These are phyloP conservation scores for Poteriospumella lacustris DNA, from an alignment of 108 stramenopile species.

Conservation along the genomic window DNA sequence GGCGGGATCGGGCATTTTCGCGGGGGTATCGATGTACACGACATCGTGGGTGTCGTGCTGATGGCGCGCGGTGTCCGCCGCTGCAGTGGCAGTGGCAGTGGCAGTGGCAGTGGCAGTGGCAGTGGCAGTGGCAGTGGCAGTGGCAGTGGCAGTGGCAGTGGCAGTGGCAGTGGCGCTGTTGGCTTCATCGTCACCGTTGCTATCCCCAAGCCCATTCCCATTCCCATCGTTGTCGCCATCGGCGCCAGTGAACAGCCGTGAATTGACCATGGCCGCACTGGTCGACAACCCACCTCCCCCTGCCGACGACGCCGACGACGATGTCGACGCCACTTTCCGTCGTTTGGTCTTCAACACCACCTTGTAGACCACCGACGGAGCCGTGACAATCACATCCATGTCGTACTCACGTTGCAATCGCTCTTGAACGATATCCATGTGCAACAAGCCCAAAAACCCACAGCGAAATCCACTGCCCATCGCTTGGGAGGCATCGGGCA, in stretches of 20 bases:
- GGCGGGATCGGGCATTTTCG: slow-evolving; percentile 79
- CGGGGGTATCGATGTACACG: slow-evolving; percentile 66
- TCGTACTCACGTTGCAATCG: slow-evolving; percentile 64
- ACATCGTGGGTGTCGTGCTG: slow-evolving; percentile 33
- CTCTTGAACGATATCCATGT: slow-evolving; percentile 95
- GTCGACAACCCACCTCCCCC: too few relatives aligned
- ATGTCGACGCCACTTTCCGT: too few relatives aligned
- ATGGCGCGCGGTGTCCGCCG: too few relatives aligned
- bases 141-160: slow-evolving; percentile 64
- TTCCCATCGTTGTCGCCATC: too few relatives aligned
- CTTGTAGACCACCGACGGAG: slow-evolving; percentile 67
- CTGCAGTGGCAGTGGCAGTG: too few relatives aligned
- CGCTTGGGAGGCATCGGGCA: slow-evolving; percentile 38
- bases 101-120: too few relatives aligned
- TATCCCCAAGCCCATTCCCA: too few relatives aligned
- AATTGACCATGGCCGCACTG: slow-evolving; percentile 70
- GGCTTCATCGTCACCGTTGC: slow-evolving; percentile 74
- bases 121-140: too few relatives aligned
- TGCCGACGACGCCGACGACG: too few relatives aligned
- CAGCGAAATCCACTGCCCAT: slow-evolving; percentile 80
- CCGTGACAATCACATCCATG: slow-evolving; percentile 88
- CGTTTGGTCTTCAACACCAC: not conserved
- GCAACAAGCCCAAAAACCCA: slow-evolving; percentile 92
- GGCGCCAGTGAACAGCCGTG: slow-evolving; percentile 67
- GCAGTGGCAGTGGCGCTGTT: slow-evolving; percentile 71